Percentiles rank a stretch among this genome's conserved stretches.
These are phyloP conservation scores for Coemansia sp. DNA, from an alignment of 192 early-diverging fungal species.

Conservation along the genomic window DNA sequence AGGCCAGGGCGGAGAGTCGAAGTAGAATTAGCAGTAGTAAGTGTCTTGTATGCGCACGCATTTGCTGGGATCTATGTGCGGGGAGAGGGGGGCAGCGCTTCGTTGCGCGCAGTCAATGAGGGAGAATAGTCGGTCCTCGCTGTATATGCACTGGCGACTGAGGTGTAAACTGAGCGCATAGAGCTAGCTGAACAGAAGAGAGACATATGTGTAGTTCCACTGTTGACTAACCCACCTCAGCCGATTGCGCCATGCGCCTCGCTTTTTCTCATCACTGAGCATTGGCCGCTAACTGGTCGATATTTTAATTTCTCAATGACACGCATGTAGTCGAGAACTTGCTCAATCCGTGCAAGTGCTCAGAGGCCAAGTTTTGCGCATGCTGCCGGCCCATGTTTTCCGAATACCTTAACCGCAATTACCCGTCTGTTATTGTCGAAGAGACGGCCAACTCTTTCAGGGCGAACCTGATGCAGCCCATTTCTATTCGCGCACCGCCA, in stretches of 20 bases:
- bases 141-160: not conserved
- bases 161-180: not conserved
- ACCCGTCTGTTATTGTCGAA: constrained; percentile 30
- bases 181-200: too few species aligned
- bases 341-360: constrained; percentile 51
- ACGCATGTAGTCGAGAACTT: constrained; percentile 36
- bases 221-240: too few species aligned
- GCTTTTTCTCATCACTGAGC: not conserved
- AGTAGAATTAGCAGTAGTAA: constrained; percentile 5
- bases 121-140: too few species aligned
- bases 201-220: too few species aligned
- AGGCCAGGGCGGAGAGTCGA: not conserved
- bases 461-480: constrained; percentile 1
- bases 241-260: not conserved
- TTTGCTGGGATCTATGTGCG: too few species aligned
- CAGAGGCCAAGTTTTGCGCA: constrained; percentile 27
- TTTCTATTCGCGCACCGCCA: constrained; percentile 2
- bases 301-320: not conserved
- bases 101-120: too few species aligned
- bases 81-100: too few species aligned
- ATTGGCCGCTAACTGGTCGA: not conserved
- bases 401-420: constrained; percentile 32
- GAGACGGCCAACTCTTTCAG: constrained; percentile 23
- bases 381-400: constrained; percentile 45
- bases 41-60: not conserved